Evolutionary conservation across 2,329 filamentous ascomycete genomes (phyloP).

Genomic region (Hypoxylon sp.): DNA sequence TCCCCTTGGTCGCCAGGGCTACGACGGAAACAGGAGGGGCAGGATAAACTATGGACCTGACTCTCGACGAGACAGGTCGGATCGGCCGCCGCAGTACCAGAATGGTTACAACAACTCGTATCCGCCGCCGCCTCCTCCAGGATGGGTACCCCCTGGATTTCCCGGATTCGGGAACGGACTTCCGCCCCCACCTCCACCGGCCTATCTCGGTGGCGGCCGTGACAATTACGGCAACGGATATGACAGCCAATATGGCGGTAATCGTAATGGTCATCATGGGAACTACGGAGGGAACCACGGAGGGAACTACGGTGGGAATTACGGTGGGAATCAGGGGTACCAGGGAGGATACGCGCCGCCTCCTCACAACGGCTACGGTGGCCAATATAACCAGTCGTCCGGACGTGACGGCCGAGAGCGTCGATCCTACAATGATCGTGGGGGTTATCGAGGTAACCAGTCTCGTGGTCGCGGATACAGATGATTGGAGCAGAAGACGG

Average conservation of each 20-base stretch:
- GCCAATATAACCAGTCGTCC: constrained; percentile 39
- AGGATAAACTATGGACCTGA: constrained; percentile 47
- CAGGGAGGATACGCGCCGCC: constrained; percentile 35
- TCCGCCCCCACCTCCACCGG: constrained; percentile 51
- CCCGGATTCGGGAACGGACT: constrained; percentile 48
- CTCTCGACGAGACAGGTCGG: constrained; percentile 40
- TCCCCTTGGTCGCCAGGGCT: constrained; percentile 55
- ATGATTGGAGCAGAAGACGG: constrained; percentile 7
- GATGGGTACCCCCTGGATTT: constrained; percentile 49
- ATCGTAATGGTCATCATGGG: constrained; percentile 32
- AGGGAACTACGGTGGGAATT: constrained; percentile 22
- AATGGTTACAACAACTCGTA: constrained; percentile 40
- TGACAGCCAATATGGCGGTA: constrained; percentile 20
- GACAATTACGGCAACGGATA: constrained; percentile 39
- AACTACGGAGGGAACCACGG: constrained; percentile 33
- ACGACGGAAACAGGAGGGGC: constrained; percentile 40
- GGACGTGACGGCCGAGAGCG: constrained; percentile 37
- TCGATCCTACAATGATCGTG: constrained; percentile 39
- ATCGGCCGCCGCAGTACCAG: constrained; percentile 42
- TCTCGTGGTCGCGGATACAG: constrained; percentile 25
- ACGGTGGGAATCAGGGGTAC: constrained; percentile 39
- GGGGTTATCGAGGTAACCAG: constrained; percentile 37
- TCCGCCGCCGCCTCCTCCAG: constrained; percentile 45
- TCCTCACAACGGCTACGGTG: constrained; percentile 36
- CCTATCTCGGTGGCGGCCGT: constrained; percentile 34